Evolutionary conservation across 2,329 filamentous ascomycete species (phyloP), one percentile per base, ranked within the genome.

Genomic region (Rutstroemia sp.): DNA sequence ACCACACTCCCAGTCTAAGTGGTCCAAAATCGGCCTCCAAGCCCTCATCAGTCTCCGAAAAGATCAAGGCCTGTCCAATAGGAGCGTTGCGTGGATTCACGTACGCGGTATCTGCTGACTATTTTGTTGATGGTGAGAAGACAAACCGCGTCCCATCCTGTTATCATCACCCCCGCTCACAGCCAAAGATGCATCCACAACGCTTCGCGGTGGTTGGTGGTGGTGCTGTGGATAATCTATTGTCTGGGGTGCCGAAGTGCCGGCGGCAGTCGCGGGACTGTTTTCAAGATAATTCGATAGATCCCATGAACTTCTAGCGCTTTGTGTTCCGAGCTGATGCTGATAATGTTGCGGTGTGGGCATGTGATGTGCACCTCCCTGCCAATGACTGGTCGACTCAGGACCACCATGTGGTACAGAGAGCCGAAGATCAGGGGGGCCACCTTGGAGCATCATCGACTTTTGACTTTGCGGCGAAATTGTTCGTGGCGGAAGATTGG

Each of bases 281-380:
- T 61, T 58, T n/a, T 70, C 67, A 45, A 69, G 63, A 62, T 68
- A 70, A 27, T 57, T 62, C 23, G 66, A 59, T 57, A 70, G 67
- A 54, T 70, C 69, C 67, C 68, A 71, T 46, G 66, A 63, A 56
- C 57, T 49, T 51, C 68, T 63, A 54, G 48, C 55, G 52, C 58
- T 61, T 42, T 59, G 58, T 52, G 50, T 61, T 8, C 60, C 57
- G 41, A 65, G 50, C 38, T 57, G 57, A 41, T 62, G 59, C 45
- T 64, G 63, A 49, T 64, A 64, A n/a, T 60, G 58, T 38, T 61
- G 54, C 8, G 42, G 52, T 55, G 63, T 60, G 27, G 44, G 52
- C 65, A 67, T 64, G 60, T 67, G 67, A 62, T 68, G 66, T 38
- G 59, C 56, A 5, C 48, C 52, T 54, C 58, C 60, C 38, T 54